These are phyloP conservation scores for Loxodes magnus DNA, from an alignment of 73 alveolate species.

Conservation along the genomic window DNA sequence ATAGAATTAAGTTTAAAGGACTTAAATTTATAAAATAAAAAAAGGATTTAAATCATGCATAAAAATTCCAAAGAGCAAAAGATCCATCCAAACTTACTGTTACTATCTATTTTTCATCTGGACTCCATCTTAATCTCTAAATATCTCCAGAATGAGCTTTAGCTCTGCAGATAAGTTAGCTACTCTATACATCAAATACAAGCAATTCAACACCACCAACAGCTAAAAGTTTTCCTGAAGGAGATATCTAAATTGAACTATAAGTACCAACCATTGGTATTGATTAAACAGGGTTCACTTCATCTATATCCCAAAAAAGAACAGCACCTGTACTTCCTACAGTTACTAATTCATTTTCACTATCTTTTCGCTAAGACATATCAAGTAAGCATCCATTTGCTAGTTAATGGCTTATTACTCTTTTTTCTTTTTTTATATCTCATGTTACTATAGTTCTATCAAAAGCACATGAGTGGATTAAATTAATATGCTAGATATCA, in stretches of 20 bases:
- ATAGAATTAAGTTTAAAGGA: too few species aligned
- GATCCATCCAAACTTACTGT: conserved; percentile 83
- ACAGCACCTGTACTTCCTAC: conserved; percentile 66
- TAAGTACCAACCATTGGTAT: conserved; percentile 46
- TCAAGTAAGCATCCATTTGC: conserved; percentile 60
- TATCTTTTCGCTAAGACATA: conserved; percentile 67
- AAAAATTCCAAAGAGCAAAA: conserved; percentile 76
- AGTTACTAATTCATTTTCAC: conserved; percentile 63
- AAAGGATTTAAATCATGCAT: conserved; percentile 16
- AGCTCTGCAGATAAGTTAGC: conserved; percentile 47
- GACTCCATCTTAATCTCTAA: conserved; percentile 74
- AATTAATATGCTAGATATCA: conserved; percentile 40
- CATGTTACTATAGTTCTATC: conserved; percentile 63
- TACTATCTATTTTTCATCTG: conserved; percentile 74
- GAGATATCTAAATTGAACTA: conserved; percentile 52
- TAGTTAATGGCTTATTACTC: conserved; percentile 57
- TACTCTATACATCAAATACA: conserved; percentile 44
- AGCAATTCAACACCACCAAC: conserved; percentile 69
- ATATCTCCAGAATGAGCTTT: conserved; percentile 75
- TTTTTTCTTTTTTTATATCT: conserved; percentile 63
- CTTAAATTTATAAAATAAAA: too few species aligned
- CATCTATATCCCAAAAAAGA: conserved; percentile 78
- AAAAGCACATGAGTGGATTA: conserved; percentile 67
- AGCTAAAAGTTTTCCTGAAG: conserved; percentile 64
- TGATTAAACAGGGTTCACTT: conserved; percentile 57